Base-by-base conservation (phyloP, 495 filamentous ascomycete genomes). In the Penicillium pulvis region DNA sequence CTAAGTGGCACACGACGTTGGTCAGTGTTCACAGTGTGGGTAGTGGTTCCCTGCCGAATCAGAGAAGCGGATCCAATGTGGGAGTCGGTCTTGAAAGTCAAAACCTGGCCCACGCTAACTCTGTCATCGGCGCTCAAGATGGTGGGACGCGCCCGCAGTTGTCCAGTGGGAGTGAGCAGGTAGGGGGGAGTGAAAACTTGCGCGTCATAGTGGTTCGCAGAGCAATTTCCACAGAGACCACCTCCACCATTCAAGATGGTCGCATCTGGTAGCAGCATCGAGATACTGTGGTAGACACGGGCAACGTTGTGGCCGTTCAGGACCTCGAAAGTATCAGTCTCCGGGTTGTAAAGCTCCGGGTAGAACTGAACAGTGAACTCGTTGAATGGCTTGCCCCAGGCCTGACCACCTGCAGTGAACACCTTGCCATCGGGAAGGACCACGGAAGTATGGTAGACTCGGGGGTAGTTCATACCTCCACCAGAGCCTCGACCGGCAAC, bases 1-100 rank as follows among this genome's bases (percentile, higher is more conserved):
- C 58, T 61, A 1, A 84, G 69, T 2, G 74, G 69, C 44, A 86
- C 71, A 3, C 83, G 77, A 10, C 84, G 70, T 66, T 87, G 83
- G 58, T 85, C 84, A 1, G 81, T 86, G 60, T 87, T 80, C 45
- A 87, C 76, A 2, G 81, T 80, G 56, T 87, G 84, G 12, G 84
- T 84, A 8, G 70, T 68, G 2, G 72, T 74, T 23, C 81, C 75
- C 23, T 76, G 67, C 23, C 84, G 69, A 20, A 86, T 57, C 6
- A 86, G 57, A 2, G 72, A 69, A 9, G 71, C 71, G 8, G 19
- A 30, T 50, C 45, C 28, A 23, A 56, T 50, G 46, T 50, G 20
- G 10, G 17, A 10, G 12, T 56, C 45, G 10, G 54, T 17, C 8
- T 33, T 12, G 56, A 74, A 71, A 3, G 17, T 53, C n/a, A 69